Evolutionary conservation across 129 eudicot genomes (phyloP).

Genomic region (Escallonia herrerae): DNA sequence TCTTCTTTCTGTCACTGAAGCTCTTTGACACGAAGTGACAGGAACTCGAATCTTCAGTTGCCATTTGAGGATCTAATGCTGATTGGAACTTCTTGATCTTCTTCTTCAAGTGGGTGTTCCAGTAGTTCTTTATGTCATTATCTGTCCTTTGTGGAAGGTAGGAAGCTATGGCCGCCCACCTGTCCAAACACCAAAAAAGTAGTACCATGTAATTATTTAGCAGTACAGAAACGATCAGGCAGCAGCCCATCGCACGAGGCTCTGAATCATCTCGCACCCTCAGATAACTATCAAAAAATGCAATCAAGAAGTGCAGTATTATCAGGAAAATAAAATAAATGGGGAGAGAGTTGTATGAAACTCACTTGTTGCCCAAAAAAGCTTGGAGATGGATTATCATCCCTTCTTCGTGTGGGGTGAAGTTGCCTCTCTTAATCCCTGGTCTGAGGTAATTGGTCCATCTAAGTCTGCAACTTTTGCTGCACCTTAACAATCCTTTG

Average conservation of each 20-base stretch:
- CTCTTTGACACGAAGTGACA: constrained; percentile 16
- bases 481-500: constrained; percentile 74
- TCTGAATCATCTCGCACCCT: background rate
- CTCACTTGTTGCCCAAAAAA: constrained; percentile 84
- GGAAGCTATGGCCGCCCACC: constrained; percentile 94
- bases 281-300: too few relatives aligned
- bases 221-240: background rate
- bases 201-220: background rate
- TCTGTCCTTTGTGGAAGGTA: constrained; percentile 86
- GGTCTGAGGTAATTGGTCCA: constrained; percentile 94
- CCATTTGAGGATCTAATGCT: constrained; percentile 24
- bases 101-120: constrained; percentile 86
- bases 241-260: background rate
- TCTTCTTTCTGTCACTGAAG: background rate
- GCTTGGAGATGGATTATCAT: constrained; percentile 88
- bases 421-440: constrained; percentile 84
- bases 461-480: constrained; percentile 91
- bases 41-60: constrained; percentile 2
- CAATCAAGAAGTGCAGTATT: background rate
- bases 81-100: constrained; percentile 52
- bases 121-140: constrained; percentile 76
- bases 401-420: constrained; percentile 94
- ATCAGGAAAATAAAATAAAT: background rate
- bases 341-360: background rate
- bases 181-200: constrained; percentile 11